Percentiles rank a stretch among this genome's conserved stretches.
Conservation (phyloP, 2,329 filamentous ascomycete genomes). For the Aureobasidium sp. region DNA sequence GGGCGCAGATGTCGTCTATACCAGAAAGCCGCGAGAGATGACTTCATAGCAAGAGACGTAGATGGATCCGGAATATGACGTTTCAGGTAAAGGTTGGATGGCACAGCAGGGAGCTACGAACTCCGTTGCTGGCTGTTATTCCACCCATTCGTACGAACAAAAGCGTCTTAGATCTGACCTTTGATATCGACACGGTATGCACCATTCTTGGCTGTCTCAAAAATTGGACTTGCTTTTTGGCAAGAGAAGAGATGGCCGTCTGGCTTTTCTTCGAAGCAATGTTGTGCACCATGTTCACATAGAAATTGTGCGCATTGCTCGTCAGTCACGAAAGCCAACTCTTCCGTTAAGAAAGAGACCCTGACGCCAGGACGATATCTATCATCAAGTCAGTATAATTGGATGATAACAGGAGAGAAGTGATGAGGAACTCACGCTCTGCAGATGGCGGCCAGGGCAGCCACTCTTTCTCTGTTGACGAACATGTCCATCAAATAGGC, state of each 20-base stretch:
- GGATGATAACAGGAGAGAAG: background rate
- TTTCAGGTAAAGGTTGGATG: background rate
- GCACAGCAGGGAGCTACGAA: slow-evolving; percentile 14
- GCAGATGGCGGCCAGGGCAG: slow-evolving; percentile 85
- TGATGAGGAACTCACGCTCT: slow-evolving; percentile 66
- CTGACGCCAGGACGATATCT: slow-evolving; percentile 91
- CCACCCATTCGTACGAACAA: slow-evolving; percentile 51
- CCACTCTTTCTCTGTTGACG: slow-evolving; percentile 83
- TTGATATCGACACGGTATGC: slow-evolving; percentile 96
- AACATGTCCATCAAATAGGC: slow-evolving; percentile 99
- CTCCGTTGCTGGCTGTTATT: background rate
- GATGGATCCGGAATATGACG: background rate
- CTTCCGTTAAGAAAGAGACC: slow-evolving; percentile 87
- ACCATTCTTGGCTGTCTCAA: slow-evolving; percentile 64
- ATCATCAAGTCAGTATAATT: slow-evolving; percentile 32
- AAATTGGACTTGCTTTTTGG: slow-evolving; percentile 63
- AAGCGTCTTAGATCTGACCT: slow-evolving; percentile 69
- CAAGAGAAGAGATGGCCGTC: slow-evolving; percentile 62
- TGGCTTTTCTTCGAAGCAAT: slow-evolving; percentile 69
- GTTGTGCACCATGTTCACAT: slow-evolving; percentile 67
- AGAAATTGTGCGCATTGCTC: slow-evolving; percentile 72
- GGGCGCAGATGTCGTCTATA: background rate
- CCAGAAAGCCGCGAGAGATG: background rate
- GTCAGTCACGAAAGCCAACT: slow-evolving; percentile 88
- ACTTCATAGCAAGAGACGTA: background rate